These are phyloP conservation scores for Teratosphaeria nubilosa DNA, from an alignment of 2,329 filamentous ascomycete species.

Conservation along the genomic window DNA sequence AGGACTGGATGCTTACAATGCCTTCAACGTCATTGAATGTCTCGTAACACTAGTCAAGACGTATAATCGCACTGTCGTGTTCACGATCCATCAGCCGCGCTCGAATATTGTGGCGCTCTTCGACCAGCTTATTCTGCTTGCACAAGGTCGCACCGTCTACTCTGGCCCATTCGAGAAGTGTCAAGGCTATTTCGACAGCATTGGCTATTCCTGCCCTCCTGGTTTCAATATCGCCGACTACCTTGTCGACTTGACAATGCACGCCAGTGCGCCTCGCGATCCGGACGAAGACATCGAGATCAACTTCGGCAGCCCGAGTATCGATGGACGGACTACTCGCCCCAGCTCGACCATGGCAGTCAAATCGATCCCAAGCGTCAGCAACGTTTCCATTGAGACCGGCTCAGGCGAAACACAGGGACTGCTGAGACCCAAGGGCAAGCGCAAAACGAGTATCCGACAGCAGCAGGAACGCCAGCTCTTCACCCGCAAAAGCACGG, in stretches of 20 bases:
- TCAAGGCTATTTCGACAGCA: conserved; percentile 82
- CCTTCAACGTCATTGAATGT: conserved; percentile 95
- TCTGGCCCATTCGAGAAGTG: conserved; percentile 83
- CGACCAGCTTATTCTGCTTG: conserved; percentile 83
- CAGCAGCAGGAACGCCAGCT: conserved; percentile 81
- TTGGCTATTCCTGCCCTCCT: conserved; percentile 86
- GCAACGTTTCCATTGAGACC: conserved; percentile 53
- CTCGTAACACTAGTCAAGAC: conserved; percentile 89
- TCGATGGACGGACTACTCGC: conserved; percentile 57
- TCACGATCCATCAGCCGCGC: conserved; percentile 95
- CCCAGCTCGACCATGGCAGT: conserved; percentile 80
- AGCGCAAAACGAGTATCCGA: conserved; percentile 70
- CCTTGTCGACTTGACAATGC: conserved; percentile 94
- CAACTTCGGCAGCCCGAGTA: conserved; percentile 36
- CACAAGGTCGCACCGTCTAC: conserved; percentile 81
- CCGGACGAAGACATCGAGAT: conserved; percentile 48
- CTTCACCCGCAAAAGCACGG: conserved; percentile 69
- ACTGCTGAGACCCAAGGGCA: conserved; percentile 54
- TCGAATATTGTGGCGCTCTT: conserved; percentile 98
- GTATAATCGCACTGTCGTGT: conserved; percentile 93
- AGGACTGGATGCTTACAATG: conserved; percentile 90
- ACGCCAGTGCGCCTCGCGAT: conserved; percentile 56
- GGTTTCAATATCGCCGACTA: conserved; percentile 99
- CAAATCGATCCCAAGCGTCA: conserved; percentile 81
- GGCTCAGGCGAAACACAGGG: conserved; percentile 32